Conservation (phyloP, 768 basidiomycete species). For the Hygrocybe coccinea region DNA sequence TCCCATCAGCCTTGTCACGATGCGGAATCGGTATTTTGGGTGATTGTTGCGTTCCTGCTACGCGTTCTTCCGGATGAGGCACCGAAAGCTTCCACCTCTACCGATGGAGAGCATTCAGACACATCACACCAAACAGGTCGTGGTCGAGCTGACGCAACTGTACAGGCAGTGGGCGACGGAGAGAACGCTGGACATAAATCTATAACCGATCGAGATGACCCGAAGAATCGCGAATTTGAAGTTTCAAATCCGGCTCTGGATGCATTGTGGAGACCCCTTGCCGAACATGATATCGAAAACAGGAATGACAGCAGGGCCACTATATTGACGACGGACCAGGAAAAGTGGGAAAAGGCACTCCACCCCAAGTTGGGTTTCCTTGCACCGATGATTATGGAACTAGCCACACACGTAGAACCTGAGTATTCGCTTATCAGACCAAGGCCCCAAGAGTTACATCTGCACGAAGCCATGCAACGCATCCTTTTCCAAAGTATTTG, state of each 20-base stretch:
- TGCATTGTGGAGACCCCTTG: slow-evolving; percentile 3
- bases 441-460: neutral
- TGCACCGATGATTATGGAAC: neutral
- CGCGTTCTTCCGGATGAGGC: neutral
- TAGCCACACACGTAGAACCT: neutral
- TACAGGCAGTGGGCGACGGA: neutral
- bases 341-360: neutral
- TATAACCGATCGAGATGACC: neutral
- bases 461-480: slow-evolving; percentile 10
- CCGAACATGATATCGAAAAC: slow-evolving; percentile 6
- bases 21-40: slow-evolving; percentile 7
- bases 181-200: neutral
- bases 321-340: neutral
- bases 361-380: neutral
- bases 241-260: neutral
- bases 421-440: slow-evolving; percentile 1
- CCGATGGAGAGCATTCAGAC: neutral
- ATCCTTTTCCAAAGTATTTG: neutral
- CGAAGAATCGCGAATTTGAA: neutral
- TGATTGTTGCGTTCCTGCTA: slow-evolving; percentile 1
- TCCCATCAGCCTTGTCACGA: slow-evolving; percentile 2
- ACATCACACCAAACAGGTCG: neutral
- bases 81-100: neutral
- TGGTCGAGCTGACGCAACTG: neutral
- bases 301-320: neutral